Evolutionary conservation across 371 early-diverging fungal genomes (phyloP).

Genomic region (Synchytrium microbalum): DNA sequence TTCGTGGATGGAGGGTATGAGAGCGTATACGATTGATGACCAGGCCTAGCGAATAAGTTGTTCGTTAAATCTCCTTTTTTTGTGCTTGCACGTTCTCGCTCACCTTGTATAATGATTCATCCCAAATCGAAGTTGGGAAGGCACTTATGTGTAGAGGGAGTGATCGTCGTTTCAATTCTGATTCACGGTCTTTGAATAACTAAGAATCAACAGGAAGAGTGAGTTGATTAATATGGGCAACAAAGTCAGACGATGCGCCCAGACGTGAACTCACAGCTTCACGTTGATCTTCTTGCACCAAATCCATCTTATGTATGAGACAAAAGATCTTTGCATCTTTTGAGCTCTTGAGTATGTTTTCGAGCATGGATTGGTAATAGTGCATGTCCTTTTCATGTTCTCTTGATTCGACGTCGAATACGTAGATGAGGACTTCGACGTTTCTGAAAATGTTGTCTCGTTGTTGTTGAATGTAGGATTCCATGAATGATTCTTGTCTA

Average conservation of each 20-base stretch:
- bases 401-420: slow-evolving; percentile 91
- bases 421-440: slow-evolving; percentile 96
- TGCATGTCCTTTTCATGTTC: slow-evolving; percentile 84
- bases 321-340: slow-evolving; percentile 89
- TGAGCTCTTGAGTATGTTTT: slow-evolving; percentile 71
- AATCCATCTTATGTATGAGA: slow-evolving; percentile 94
- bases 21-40: slow-evolving; percentile 89
- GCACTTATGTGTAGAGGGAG: slow-evolving; percentile 62
- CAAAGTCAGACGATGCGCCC: background rate
- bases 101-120: slow-evolving; percentile 86
- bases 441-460: slow-evolving; percentile 91
- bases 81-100: no score
- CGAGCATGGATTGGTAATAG: slow-evolving; percentile 83
- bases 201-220: slow-evolving; percentile 17
- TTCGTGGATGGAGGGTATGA: slow-evolving; percentile 83
- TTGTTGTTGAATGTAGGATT: slow-evolving; percentile 87
- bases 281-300: slow-evolving; percentile 69
- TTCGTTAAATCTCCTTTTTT: no score
- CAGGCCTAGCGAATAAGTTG: no score
- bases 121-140: slow-evolving; percentile 93
- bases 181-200: slow-evolving; percentile 61
- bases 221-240: background rate
- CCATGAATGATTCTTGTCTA: slow-evolving; percentile 94
- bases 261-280: slow-evolving; percentile 43
- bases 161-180: slow-evolving; percentile 63